These are phyloP conservation scores for Gonapodya prolifera DNA, from an alignment of 192 early-diverging fungal genomes.

Conservation along the genomic window DNA sequence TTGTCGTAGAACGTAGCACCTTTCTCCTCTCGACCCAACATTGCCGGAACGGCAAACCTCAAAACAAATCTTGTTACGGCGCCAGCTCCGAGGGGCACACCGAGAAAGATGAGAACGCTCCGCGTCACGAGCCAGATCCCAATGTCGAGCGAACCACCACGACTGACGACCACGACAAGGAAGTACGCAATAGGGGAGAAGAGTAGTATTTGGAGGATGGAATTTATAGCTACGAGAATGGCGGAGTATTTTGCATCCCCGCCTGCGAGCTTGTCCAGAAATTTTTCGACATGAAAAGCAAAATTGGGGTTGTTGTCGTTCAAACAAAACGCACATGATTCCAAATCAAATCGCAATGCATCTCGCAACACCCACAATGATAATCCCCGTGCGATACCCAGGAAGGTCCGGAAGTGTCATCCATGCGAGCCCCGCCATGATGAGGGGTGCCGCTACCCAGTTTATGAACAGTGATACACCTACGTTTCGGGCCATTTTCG, in stretches of 20 bases:
- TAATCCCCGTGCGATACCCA: conserved; percentile 49
- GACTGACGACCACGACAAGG: conserved; percentile 35
- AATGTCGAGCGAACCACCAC: conserved; percentile 7
- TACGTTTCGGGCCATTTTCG: conserved; percentile 37
- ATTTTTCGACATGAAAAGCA: not conserved
- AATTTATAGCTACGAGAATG: conserved; percentile 55
- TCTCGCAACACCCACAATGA: conserved; percentile 36
- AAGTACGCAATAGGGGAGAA: conserved; percentile 46
- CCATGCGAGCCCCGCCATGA: conserved; percentile 60
- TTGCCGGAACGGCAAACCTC: conserved; percentile 2
- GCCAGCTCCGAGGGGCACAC: conserved; percentile 46
- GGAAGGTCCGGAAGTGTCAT: conserved; percentile 47
- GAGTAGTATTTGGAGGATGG: conserved; percentile 48
- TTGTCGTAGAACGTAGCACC: conserved; percentile 37
- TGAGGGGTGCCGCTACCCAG: conserved; percentile 48
- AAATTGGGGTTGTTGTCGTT: too few species aligned
- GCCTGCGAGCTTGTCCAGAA: conserved; percentile 38
- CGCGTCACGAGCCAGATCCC: conserved; percentile 13
- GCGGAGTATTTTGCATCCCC: conserved; percentile 57
- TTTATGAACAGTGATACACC: conserved; percentile 47
- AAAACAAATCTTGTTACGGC: conserved; percentile 36
- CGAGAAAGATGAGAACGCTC: conserved; percentile 51
- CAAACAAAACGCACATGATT: conserved; percentile 27
- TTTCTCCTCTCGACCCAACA: conserved; percentile 3
- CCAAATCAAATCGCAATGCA: conserved; percentile 74